Conservation (phyloP, 2,329 filamentous ascomycete species). For the Hirsutella rhossiliensis region DNA sequence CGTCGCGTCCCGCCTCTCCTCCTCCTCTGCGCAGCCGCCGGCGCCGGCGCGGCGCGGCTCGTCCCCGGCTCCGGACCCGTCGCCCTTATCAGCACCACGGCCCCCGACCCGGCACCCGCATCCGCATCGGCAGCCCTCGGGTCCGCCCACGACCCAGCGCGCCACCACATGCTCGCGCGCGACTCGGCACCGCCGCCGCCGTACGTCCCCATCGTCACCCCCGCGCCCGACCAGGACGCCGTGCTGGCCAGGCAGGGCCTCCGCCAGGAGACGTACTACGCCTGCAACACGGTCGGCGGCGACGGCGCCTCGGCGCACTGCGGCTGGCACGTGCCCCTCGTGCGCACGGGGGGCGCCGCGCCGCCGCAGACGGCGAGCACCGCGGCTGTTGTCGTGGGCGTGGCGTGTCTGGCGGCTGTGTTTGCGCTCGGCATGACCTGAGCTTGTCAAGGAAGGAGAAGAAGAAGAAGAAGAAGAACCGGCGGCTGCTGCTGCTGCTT, state of each 20-base stretch:
- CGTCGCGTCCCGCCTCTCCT: not conserved
- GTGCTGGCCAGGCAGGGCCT: conserved; percentile 17
- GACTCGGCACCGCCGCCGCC: conserved; percentile 3
- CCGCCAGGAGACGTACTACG: conserved; percentile 21
- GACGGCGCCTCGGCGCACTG: conserved; percentile 17
- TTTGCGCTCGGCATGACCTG: conserved; percentile 14
- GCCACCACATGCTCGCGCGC: too few species aligned
- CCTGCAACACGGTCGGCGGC: conserved; percentile 18
- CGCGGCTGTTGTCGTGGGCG: conserved; percentile 9
- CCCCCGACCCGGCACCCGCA: not conserved
- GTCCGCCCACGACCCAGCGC: too few species aligned
- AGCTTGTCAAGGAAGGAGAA: too few species aligned
- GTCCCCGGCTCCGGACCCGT: not conserved
- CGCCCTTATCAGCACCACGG: too few species aligned
- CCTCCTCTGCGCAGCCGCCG: not conserved
- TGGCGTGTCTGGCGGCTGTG: conserved; percentile 11
- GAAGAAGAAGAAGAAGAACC: too few species aligned
- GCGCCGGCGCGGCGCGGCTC: not conserved
- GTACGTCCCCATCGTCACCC: conserved; percentile 18
- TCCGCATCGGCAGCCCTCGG: not conserved
- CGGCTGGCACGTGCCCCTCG: conserved; percentile 23
- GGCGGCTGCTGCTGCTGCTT: too few species aligned
- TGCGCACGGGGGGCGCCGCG: conserved; percentile 11
- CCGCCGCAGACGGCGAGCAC: conserved; percentile 9
- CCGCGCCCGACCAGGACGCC: conserved; percentile 17